Evolutionary conservation across 2,329 filamentous ascomycete species (phyloP).

Genomic region (Cercospora janseana): DNA sequence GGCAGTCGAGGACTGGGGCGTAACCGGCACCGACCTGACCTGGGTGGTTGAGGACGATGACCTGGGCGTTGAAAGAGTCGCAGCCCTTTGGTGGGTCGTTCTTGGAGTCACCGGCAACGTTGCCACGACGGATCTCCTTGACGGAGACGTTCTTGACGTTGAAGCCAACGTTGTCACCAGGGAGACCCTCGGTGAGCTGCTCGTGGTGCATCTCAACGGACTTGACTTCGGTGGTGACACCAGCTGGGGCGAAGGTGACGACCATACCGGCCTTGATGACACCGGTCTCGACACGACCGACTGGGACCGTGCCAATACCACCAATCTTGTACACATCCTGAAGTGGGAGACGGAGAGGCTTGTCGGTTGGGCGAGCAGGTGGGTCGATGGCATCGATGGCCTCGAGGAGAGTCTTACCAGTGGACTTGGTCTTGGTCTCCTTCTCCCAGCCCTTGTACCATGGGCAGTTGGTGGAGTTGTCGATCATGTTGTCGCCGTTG

Average conservation of each 20-base stretch:
- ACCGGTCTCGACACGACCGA: slow-evolving; percentile 99
- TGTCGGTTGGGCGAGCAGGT: slow-evolving; percentile 91
- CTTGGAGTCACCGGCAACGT: slow-evolving; percentile 99
- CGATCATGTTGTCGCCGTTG: slow-evolving; percentile 99
- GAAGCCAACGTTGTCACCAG: slow-evolving; percentile 99
- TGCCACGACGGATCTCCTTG: slow-evolving; percentile 99
- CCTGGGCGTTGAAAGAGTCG: slow-evolving; percentile 98
- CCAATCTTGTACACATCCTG: slow-evolving; percentile 99
- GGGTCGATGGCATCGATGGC: slow-evolving; percentile 96
- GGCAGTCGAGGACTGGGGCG: slow-evolving; percentile 98
- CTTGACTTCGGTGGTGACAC: slow-evolving; percentile 99
- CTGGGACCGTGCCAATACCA: slow-evolving; percentile 99
- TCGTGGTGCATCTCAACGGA: slow-evolving; percentile 99
- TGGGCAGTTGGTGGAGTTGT: slow-evolving; percentile 84
- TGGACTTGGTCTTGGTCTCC: slow-evolving; percentile 87
- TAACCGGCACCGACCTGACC: slow-evolving; percentile 99
- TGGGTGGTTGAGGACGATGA: slow-evolving; percentile 99
- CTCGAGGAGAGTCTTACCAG: slow-evolving; percentile 97
- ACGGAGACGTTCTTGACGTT: slow-evolving; percentile 99
- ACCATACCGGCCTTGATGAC: slow-evolving; percentile 82
- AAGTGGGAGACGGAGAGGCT: slow-evolving; percentile 99
- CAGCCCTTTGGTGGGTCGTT: slow-evolving; percentile 89
- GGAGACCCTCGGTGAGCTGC: slow-evolving; percentile 90
- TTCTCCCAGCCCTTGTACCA: slow-evolving; percentile 99
- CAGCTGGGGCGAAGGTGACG: slow-evolving; percentile 96